Evolutionary conservation across 768 basidiomycete species (phyloP), one percentile per base, ranked within the genome.

Genomic region (Neoboletus brunneissimus): DNA sequence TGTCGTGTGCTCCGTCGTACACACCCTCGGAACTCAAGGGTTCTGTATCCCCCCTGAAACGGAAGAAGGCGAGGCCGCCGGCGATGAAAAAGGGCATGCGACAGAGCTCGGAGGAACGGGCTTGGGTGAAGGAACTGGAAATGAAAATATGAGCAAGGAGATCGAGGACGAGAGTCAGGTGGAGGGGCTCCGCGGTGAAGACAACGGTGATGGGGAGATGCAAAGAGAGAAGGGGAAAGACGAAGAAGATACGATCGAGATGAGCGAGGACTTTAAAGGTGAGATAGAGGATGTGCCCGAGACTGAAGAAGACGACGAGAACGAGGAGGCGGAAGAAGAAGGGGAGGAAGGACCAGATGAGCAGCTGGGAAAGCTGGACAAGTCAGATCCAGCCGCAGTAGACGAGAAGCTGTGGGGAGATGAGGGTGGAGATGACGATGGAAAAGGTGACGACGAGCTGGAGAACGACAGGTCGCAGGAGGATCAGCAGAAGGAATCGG

Each of bases 361-460:
- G 60, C 85, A 86, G 59, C 68, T 95, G 31, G 94, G 85, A 8
- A 81, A 94, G 48, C 74, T 98, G 32, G 93, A 96, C 72, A 81
- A 85, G 2, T 76, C 81, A 18, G 96, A 98, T 73, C 88, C 91
- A 10, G 79, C 84, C 25, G 86, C 87, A 0, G 82, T 97, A 16
- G 96, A 98, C 67, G 96, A 99, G 75, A 98, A 98, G 75, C 77
- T 99, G 62, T 98, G 97, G 96, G 94, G 90, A 20, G 91, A 95
- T 59, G 88, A 96, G 62, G 72, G 77, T 48, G 82, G 82, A 13
- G 79, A 83, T 5, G 77, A 81, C 27, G 79, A 84, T n/a, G 47
- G 52, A 48, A 67, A 78, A 15, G 73, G 79, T 22, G 70, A 77
- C n/a, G 72, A 83, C 45, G 83, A 85, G 67, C 75, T 80, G 23